Base-by-base conservation (phyloP, 2,329 filamentous ascomycete species). In the Aspergillus felis region DNA sequence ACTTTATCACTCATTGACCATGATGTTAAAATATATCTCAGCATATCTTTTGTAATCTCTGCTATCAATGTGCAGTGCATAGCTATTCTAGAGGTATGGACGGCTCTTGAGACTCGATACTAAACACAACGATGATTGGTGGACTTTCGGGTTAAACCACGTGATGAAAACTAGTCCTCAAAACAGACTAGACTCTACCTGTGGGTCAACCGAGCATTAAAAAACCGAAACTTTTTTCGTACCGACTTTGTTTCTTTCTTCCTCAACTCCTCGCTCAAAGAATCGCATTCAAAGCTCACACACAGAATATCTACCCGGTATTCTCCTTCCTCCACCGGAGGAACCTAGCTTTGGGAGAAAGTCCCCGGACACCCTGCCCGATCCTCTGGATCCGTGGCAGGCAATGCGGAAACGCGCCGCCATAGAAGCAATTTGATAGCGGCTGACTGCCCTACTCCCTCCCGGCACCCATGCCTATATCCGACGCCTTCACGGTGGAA, bases 281-380 rank as follows among this genome's bases (percentile, higher is more conserved):
- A 91, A 96, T 97, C 93, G 93, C 92, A 89, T 87, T 96, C 92
- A 89, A 96, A 97, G 93, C 92, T 91, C 79, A 92, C 90, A 88
- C 81, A 96, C 91, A 88, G 91, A 89, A 60, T 50, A 60, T 54
- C 52, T 41, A 46, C 48, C 9, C 42, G 32, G 84, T 71, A 72
- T 69, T 68, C 75, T 69, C 69, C 71, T 68, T 70, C 74, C 65
- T 66, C 64, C 61, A 68, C 68, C 69, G 29, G 24, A 48, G 53
- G 52, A 51, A 72, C 69, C 63, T 68, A 74, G 92, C 92, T 97
- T 97, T 94, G 92, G 93, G 93, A 96, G 93, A 97, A 97, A 97
- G 93, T 97, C 93, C 93, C 93, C 93, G 93, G 93, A 97, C 92
- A 87, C 63, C 79, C 84, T 83, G 82, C 79, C 76, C 72, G 61